Evolutionary conservation across 306 rosid species (phyloP).

Genomic region (Purshia tridentata): DNA sequence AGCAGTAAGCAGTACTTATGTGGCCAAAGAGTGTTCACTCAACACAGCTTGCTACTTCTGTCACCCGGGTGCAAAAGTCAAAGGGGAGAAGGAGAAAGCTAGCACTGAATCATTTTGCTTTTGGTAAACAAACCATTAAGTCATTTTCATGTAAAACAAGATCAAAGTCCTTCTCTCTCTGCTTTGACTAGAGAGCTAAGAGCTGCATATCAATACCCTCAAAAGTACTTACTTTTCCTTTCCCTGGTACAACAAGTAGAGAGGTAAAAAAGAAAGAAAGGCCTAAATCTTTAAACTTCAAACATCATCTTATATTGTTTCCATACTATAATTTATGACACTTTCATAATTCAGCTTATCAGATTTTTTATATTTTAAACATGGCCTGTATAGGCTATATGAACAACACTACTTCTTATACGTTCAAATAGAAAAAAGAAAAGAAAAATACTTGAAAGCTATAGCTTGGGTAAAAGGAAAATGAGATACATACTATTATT

Average conservation of each 20-base stretch:
- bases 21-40: background rate
- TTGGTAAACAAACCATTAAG: too few species aligned
- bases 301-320: too few species aligned
- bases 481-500: background rate
- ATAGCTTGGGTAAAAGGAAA: background rate
- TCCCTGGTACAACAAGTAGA: background rate
- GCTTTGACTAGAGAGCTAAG: background rate
- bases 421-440: background rate
- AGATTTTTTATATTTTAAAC: too few species aligned
- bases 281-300: too few species aligned
- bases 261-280: background rate
- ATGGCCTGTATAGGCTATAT: too few species aligned
- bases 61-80: constrained; percentile 12
- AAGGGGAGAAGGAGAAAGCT: background rate
- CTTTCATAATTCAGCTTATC: too few species aligned
- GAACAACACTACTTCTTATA: too few species aligned
- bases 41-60: background rate
- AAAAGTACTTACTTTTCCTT: background rate
- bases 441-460: background rate
- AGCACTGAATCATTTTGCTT: too few species aligned
- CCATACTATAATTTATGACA: too few species aligned
- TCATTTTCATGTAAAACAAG: constrained; percentile 24
- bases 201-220: background rate
- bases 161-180: background rate
- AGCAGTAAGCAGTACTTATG: background rate